Conservation (phyloP, 805 yeast genomes). For the Debaryomyces tyrocola region DNA sequence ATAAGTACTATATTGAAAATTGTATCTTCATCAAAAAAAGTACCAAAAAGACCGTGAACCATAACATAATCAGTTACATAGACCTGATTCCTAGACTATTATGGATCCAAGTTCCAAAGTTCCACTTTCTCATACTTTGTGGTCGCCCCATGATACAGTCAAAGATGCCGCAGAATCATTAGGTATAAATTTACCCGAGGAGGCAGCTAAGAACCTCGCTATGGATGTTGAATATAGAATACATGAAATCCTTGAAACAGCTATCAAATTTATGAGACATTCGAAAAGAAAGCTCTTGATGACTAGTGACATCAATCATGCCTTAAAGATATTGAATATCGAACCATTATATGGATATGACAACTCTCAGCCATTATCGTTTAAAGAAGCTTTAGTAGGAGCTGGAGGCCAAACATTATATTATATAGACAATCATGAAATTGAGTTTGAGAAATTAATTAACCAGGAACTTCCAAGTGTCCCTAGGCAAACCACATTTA, state of each 20-base stretch:
- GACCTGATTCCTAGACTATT: not conserved
- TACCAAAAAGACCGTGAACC: not conserved
- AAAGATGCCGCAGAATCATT: slow-evolving; percentile 92
- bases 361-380: slow-evolving; percentile 65
- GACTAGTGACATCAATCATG: slow-evolving; percentile 78
- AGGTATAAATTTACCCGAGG: slow-evolving; percentile 84
- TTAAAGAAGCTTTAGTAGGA: slow-evolving; percentile 83
- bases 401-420: slow-evolving; percentile 88
- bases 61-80: not conserved
- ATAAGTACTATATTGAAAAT: not conserved
- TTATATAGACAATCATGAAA: slow-evolving; percentile 88
- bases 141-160: slow-evolving; percentile 98
- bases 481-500: slow-evolving; percentile 87
- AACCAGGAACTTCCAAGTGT: slow-evolving; percentile 94
- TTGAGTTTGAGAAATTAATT: slow-evolving; percentile 89
- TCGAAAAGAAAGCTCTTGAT: slow-evolving; percentile 79
- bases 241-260: slow-evolving; percentile 93
- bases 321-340: slow-evolving; percentile 80
- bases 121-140: slow-evolving; percentile 81
- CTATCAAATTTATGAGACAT: slow-evolving; percentile 93
- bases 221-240: slow-evolving; percentile 99
- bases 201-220: slow-evolving; percentile 90
- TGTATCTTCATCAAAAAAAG: not conserved
- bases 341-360: slow-evolving; percentile 95
- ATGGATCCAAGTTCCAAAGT: slow-evolving; percentile 43